Evolutionary conservation across 148 eudicot genomes (phyloP).

Genomic region (Polygonum aviculare): DNA sequence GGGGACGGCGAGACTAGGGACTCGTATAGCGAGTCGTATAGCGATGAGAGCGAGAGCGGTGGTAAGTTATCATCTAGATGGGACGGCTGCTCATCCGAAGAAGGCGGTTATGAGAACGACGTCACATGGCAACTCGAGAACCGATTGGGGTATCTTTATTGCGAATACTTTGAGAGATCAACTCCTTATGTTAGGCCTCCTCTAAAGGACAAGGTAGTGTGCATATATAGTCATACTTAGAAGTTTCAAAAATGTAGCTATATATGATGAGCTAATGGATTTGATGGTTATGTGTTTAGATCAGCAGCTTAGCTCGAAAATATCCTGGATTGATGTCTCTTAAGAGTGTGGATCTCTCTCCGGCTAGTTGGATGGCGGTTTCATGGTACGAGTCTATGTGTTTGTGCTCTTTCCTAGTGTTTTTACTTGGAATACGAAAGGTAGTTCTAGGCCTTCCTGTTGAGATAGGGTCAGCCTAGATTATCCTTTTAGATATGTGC

Average conservation of each 20-base stretch:
- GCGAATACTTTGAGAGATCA: conserved; percentile 75
- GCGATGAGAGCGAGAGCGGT: conserved; percentile 91
- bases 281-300: neutral
- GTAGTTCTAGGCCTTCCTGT: neutral
- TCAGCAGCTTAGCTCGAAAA: conserved; percentile 17
- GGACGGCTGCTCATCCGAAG: conserved; percentile 85
- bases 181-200: conserved; percentile 92
- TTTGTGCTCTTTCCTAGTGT: neutral
- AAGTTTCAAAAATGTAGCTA: neutral
- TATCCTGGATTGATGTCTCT: conserved; percentile 66
- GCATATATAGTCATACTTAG: neutral
- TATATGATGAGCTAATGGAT: neutral
- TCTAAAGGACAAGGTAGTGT: conserved; percentile 79
- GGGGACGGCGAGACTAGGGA: conserved; percentile 65
- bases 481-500: neutral
- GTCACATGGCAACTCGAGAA: conserved; percentile 43
- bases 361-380: conserved; percentile 87
- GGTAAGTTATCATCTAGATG: conserved; percentile 69
- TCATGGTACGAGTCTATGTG: conserved; percentile 39
- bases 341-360: conserved; percentile 80
- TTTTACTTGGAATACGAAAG: neutral
- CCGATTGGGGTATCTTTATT: conserved; percentile 76
- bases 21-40: conserved; percentile 78
- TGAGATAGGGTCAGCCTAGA: neutral
- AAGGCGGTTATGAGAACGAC: conserved; percentile 60